Evolutionary conservation across 2,329 filamentous ascomycete species (phyloP).

Genomic region (Fusarium xyrophilum): DNA sequence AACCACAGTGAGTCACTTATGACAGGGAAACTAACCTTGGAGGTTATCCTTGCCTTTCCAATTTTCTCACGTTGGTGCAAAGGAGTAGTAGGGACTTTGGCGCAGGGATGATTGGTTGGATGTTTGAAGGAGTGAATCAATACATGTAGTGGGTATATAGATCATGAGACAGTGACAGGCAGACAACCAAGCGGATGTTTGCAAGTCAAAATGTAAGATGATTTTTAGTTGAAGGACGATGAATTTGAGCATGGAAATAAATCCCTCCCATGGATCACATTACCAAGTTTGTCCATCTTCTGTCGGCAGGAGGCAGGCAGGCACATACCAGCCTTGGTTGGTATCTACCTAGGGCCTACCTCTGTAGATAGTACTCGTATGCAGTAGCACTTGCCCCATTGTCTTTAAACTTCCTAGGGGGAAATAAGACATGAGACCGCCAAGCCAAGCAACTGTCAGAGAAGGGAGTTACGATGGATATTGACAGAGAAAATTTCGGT

Average conservation of each 20-base stretch:
- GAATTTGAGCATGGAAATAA: constrained; percentile 3
- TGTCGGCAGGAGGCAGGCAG: neutral
- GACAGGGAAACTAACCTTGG: constrained; percentile 22
- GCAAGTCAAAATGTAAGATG: constrained; percentile 5
- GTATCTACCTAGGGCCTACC: neutral
- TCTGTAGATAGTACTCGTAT: neutral
- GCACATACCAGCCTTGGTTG: neutral
- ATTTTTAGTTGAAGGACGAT: neutral
- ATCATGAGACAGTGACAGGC: constrained; percentile 32
- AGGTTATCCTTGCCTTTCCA: constrained; percentile 26
- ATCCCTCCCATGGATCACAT: neutral
- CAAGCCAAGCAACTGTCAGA: constrained; percentile 25
- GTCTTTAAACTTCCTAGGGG: constrained; percentile 2
- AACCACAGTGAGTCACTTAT: constrained; percentile 20
- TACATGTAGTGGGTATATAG: constrained; percentile 19
- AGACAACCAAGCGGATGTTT: constrained; percentile 2
- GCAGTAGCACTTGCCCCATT: constrained; percentile 8
- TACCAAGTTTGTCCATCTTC: neutral
- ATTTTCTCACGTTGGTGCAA: constrained; percentile 18
- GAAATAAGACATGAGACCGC: constrained; percentile 10
- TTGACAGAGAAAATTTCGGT: constrained; percentile 4
- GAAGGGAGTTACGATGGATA: constrained; percentile 9
- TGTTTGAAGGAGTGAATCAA: constrained; percentile 28
- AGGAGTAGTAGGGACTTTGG: constrained; percentile 15
- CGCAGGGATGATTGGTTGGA: constrained; percentile 19